Percentiles rank a stretch among this genome's conserved stretches.
Conservation (phyloP, 495 filamentous ascomycete species). For the Pyrenula aspistea region DNA sequence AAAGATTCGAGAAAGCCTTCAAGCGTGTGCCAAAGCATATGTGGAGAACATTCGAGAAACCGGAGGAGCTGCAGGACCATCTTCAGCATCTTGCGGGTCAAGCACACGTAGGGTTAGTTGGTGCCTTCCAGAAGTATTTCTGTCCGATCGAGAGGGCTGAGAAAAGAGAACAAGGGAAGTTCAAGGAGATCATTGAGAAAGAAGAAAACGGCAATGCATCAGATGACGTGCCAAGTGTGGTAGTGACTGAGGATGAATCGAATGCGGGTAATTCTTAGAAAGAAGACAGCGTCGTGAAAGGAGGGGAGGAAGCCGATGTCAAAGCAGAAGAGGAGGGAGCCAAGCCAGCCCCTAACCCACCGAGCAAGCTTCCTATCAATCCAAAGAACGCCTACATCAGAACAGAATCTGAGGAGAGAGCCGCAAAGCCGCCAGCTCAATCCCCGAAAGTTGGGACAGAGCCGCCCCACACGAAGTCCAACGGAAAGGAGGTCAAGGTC, state of each 20-base stretch:
- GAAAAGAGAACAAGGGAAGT: too few relatives aligned
- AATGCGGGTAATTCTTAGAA: too few relatives aligned
- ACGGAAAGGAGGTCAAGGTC: too few relatives aligned
- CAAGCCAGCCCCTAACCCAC: background rate
- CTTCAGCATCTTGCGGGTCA: background rate
- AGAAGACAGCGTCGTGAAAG: too few relatives aligned
- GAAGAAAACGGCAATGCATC: too few relatives aligned
- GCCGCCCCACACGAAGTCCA: background rate
- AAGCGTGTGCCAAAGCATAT: constrained; percentile 51
- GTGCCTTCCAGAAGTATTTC: background rate
- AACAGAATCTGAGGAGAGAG: background rate
- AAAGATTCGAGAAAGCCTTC: constrained; percentile 77
- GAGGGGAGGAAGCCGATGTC: background rate
- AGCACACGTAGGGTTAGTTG: background rate
- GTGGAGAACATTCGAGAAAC: constrained; percentile 73
- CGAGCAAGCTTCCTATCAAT: too few relatives aligned
- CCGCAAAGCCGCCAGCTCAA: background rate
- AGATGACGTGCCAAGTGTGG: too few relatives aligned
- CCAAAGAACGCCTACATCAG: too few relatives aligned
- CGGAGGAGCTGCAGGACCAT: constrained; percentile 45
- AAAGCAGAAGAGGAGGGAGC: background rate
- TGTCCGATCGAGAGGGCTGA: too few relatives aligned
- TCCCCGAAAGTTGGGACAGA: background rate
- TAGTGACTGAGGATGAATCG: too few relatives aligned
- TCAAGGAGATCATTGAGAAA: too few relatives aligned